phyloP scores from a whole-genome alignment of 257 asterid genomes.

The Anisodus acutangulus region DNA sequence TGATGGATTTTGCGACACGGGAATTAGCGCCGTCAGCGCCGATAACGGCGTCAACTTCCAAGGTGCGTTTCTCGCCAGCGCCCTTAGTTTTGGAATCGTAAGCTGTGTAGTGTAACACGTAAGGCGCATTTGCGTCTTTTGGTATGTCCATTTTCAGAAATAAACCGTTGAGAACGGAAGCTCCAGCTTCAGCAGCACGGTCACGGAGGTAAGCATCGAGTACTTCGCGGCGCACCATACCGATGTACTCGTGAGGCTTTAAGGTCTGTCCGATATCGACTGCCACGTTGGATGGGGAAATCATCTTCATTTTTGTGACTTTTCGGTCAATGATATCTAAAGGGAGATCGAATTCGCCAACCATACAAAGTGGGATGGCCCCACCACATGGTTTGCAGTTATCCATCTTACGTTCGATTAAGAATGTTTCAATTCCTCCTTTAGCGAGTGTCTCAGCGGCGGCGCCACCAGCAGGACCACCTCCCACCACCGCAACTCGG shows the following conservation, averaged over 20 bases:
- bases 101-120: slow-evolving; percentile 69
- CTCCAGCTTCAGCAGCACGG: slow-evolving; percentile 76
- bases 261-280: slow-evolving; percentile 86
- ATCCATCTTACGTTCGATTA: slow-evolving; percentile 83
- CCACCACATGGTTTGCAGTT: slow-evolving; percentile 98
- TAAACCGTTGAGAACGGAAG: slow-evolving; percentile 76
- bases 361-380: slow-evolving; percentile 95
- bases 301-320: slow-evolving; percentile 95
- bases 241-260: slow-evolving; percentile 91
- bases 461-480: slow-evolving; percentile 92
- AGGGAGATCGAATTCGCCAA: slow-evolving; percentile 91
- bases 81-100: slow-evolving; percentile 67
- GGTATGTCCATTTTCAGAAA: slow-evolving; percentile 87
- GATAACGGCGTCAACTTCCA: slow-evolving; percentile 85
- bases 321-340: slow-evolving; percentile 83
- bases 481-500: slow-evolving; percentile 87
- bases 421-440: slow-evolving; percentile 82
- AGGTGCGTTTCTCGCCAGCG: slow-evolving; percentile 66
- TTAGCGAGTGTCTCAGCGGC: slow-evolving; percentile 89
- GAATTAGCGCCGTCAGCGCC: slow-evolving; percentile 99
- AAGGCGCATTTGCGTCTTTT: slow-evolving; percentile 50
- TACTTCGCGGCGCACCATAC: slow-evolving; percentile 96
- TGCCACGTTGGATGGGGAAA: slow-evolving; percentile 91
- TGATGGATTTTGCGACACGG: slow-evolving; percentile 79
- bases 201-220: slow-evolving; percentile 87